Percentiles rank a stretch among this genome's conserved stretches.
phyloP scores from a whole-genome alignment of 306 rosid species.

The Sesbania bispinosa region DNA sequence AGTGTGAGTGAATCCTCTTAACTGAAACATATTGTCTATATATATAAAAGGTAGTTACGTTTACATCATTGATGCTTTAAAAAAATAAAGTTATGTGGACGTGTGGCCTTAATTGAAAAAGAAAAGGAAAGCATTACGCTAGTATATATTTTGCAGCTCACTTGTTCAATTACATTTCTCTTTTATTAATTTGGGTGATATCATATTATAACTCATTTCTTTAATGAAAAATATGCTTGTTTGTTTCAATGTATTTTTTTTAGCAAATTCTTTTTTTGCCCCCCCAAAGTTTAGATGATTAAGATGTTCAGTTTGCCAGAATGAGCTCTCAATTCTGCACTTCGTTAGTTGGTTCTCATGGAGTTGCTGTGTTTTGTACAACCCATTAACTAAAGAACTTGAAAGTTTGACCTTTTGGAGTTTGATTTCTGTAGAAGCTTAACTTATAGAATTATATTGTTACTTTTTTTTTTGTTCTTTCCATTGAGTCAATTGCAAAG shows the following conservation, averaged over 20 bases:
- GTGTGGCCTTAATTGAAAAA: neutral
- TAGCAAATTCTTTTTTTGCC: neutral
- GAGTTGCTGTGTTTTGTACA: neutral
- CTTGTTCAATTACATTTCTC: constrained; percentile 20
- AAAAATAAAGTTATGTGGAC: constrained; percentile 10
- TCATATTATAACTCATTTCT: too few relatives aligned
- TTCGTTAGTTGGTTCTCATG: neutral
- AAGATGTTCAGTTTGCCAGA: neutral
- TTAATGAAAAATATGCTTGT: too few relatives aligned
- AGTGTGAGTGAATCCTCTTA: constrained; percentile 3
- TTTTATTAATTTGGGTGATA: too few relatives aligned
- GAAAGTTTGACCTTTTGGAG: neutral
- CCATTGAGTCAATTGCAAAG: neutral
- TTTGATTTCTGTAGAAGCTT: neutral
- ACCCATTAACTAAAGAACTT: neutral
- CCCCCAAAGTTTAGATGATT: neutral
- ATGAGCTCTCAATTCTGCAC: neutral
- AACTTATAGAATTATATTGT: too few relatives aligned
- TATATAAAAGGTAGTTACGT: neutral
- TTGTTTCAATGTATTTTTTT: neutral
- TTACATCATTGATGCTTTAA: constrained; percentile 4
- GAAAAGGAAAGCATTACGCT: neutral
- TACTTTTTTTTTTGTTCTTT: neutral
- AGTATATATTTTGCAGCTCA: constrained; percentile 10
- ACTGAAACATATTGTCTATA: too few relatives aligned